Conservation (phyloP, 2,329 filamentous ascomycete species). For the Fusarium decemcellulare region DNA sequence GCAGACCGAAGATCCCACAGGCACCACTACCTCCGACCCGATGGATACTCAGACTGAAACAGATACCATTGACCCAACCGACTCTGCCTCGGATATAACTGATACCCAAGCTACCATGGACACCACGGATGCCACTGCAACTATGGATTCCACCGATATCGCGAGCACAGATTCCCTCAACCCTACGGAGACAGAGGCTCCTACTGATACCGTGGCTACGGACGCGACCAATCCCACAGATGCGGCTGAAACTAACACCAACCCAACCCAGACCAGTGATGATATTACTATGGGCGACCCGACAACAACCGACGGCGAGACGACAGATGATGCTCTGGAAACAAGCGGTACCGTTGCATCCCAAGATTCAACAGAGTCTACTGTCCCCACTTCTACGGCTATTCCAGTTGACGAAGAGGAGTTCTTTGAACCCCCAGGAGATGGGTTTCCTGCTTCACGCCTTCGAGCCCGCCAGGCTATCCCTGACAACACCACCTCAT, state of each 20-base stretch:
- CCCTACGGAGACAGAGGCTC: background rate
- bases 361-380: too few relatives aligned
- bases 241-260: background rate
- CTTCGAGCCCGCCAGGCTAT: background rate
- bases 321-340: background rate
- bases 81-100: too few relatives aligned
- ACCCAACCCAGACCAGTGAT: background rate
- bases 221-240: background rate
- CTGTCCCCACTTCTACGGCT: too few relatives aligned
- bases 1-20: background rate
- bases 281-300: background rate
- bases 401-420: background rate
- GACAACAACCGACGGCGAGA: background rate
- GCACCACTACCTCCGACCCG: background rate
- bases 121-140: background rate
- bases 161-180: background rate
- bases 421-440: background rate
- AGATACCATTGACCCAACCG: background rate
- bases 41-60: background rate
- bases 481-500: background rate
- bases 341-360: too few relatives aligned
- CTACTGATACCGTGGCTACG: background rate
- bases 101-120: background rate
- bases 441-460: background rate
- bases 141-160: background rate